Conservation (phyloP, 257 asterid species). For the Gentiana straminea region DNA sequence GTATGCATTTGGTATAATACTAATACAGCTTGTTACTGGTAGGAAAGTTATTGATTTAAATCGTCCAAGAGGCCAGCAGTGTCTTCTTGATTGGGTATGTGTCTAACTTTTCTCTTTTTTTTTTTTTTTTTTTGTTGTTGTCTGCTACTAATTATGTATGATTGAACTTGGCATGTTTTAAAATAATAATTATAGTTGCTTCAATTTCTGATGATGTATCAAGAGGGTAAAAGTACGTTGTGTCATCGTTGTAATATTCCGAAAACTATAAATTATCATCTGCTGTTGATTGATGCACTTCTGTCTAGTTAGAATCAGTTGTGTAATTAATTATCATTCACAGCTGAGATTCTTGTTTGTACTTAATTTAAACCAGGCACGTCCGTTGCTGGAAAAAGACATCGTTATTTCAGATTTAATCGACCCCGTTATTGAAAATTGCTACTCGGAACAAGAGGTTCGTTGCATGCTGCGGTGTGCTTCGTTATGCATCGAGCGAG, state of each 20-base stretch:
- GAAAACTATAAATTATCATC: too few relatives aligned
- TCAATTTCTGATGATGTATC: too few relatives aligned
- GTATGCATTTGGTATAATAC: conserved; percentile 70
- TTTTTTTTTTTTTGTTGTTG: too few relatives aligned
- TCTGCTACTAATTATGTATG: too few relatives aligned
- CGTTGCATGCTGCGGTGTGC: conserved; percentile 53
- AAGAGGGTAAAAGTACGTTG: too few relatives aligned
- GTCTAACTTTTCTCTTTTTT: too few relatives aligned
- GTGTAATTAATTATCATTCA: neutral
- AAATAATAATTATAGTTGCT: too few relatives aligned
- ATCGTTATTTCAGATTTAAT: conserved; percentile 30
- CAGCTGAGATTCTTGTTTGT: neutral
- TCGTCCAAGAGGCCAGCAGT: conserved; percentile 80
- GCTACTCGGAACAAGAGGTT: conserved; percentile 55
- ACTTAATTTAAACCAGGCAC: conserved; percentile 40
- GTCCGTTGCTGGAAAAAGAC: conserved; percentile 49
- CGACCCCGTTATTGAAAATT: conserved; percentile 43
- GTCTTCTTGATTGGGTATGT: conserved; percentile 76
- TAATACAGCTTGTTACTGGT: conserved; percentile 73
- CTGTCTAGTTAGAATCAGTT: too few relatives aligned
- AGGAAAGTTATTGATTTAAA: conserved; percentile 69
- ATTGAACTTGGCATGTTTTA: too few relatives aligned
- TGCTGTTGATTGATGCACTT: too few relatives aligned
- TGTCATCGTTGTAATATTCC: too few relatives aligned
- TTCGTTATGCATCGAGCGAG: conserved; percentile 48